phyloP scores from a whole-genome alignment of 108 stramenopile species.

The Pseudonitzschia pungens region DNA sequence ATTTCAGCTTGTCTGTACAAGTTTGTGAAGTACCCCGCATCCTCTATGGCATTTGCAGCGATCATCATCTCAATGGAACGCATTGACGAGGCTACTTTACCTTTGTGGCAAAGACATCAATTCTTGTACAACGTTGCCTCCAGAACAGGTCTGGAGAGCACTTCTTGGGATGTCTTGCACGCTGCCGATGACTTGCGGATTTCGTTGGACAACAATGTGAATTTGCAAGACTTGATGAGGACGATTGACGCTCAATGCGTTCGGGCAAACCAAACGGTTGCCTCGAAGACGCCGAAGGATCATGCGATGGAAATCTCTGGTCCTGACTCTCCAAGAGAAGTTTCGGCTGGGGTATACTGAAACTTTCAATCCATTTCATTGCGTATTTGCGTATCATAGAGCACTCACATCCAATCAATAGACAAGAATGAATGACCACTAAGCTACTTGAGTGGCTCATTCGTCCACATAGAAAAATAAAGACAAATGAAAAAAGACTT shows the following conservation, averaged over 20 bases:
- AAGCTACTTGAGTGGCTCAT: neutral
- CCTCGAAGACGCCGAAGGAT: slow-evolving; percentile 18
- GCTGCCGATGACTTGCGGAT: slow-evolving; percentile 33
- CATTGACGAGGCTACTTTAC: slow-evolving; percentile 38
- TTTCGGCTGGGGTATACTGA: slow-evolving; percentile 37
- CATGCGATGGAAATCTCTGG: slow-evolving; percentile 14
- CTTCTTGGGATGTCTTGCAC: slow-evolving; percentile 21
- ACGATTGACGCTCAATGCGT: slow-evolving; percentile 53
- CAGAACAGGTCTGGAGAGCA: slow-evolving; percentile 30
- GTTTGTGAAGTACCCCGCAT: slow-evolving; percentile 53
- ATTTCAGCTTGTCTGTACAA: slow-evolving; percentile 53
- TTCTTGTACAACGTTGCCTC: slow-evolving; percentile 28
- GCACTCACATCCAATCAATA: neutral
- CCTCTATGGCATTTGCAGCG: slow-evolving; percentile 50
- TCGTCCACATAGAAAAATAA: neutral
- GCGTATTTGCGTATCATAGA: neutral
- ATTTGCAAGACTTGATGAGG: slow-evolving; percentile 47
- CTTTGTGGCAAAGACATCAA: slow-evolving; percentile 36
- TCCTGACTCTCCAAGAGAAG: slow-evolving; percentile 35
- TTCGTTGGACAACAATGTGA: slow-evolving; percentile 50
- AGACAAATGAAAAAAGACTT: neutral
- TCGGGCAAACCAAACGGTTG: slow-evolving; percentile 6
- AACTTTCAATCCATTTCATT: slow-evolving; percentile 27
- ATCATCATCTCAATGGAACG: slow-evolving; percentile 57
- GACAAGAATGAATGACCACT: neutral